Evolutionary conservation across 495 filamentous ascomycete genomes (phyloP).

Genomic region (Hypoxylon rickii): DNA sequence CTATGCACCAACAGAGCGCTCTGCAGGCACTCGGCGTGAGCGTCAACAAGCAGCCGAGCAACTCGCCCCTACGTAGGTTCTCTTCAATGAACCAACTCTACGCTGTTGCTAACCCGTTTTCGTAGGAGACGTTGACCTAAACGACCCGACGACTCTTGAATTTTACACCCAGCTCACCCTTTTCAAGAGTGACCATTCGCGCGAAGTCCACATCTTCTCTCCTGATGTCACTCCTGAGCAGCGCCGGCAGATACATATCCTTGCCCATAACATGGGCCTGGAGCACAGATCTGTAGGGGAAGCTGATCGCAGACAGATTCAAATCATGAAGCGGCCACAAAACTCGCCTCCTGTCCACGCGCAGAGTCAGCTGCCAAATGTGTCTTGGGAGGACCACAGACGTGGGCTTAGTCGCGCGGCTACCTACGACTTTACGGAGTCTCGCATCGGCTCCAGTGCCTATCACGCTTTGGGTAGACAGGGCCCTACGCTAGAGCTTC

Average conservation of each 20-base stretch:
- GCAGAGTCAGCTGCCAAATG: constrained; percentile 64
- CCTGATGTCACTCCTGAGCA: constrained; percentile 77
- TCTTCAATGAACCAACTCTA: not conserved
- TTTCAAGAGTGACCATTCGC: constrained; percentile 77
- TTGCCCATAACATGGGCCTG: constrained; percentile 93
- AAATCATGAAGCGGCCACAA: constrained; percentile 71
- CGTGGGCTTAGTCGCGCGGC: constrained; percentile 89
- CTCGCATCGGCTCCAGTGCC: constrained; percentile 68
- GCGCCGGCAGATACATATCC: constrained; percentile 86
- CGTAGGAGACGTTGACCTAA: constrained; percentile 78
- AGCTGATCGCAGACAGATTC: constrained; percentile 83
- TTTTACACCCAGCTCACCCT: constrained; percentile 88
- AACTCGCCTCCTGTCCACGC: constrained; percentile 68
- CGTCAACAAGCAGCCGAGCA: constrained; percentile 38
- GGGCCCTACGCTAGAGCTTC: constrained; percentile 76
- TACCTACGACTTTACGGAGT: constrained; percentile 97
- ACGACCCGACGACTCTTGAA: constrained; percentile 82
- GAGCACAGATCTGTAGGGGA: constrained; percentile 86
- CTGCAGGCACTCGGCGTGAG: constrained; percentile 80
- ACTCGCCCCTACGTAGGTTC: constrained; percentile 44
- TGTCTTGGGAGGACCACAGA: constrained; percentile 72
- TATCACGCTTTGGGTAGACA: constrained; percentile 77
- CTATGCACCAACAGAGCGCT: constrained; percentile 80
- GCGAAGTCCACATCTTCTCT: constrained; percentile 84
- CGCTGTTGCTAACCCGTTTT: constrained; percentile 33